A percentile compares a stretch with the other conserved stretches of the same genome.
Evolutionary conservation across 176 grass and related monocot genomes (phyloP).

Genomic region (Avena insularis): DNA sequence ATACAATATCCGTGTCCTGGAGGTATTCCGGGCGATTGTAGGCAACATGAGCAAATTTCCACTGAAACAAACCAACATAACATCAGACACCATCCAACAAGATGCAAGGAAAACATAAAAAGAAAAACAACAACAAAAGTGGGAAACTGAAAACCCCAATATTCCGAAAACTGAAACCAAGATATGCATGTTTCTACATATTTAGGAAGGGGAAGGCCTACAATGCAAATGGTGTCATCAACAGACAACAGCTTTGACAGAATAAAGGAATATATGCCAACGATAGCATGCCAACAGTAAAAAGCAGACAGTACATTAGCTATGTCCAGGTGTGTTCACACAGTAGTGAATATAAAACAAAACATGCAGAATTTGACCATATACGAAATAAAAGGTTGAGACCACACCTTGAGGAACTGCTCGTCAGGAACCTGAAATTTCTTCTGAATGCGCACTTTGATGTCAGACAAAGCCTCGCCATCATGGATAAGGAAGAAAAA

Average conservation of each 20-base stretch:
- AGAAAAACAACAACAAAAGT: background rate
- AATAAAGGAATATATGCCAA: background rate
- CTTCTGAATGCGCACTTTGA: conserved; percentile 76
- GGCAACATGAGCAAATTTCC: conserved; percentile 71
- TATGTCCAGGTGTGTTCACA: background rate
- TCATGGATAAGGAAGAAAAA: conserved; percentile 74
- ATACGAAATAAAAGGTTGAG: conserved; percentile 3
- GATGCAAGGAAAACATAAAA: background rate
- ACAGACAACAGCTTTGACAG: background rate
- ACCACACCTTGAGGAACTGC: conserved; percentile 59
- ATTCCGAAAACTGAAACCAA: conserved; percentile 15
- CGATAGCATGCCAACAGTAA: background rate
- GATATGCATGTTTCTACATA: background rate
- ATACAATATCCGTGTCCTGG: conserved; percentile 71
- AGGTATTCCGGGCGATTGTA: conserved; percentile 63
- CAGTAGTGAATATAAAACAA: background rate
- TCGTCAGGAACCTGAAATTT: conserved; percentile 78
- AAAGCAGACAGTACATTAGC: background rate
- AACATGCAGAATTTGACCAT: conserved; percentile 18
- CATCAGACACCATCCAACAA: conserved; percentile 32
- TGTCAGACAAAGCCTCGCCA: conserved; percentile 60
- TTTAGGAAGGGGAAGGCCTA: background rate
- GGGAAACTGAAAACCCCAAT: background rate
- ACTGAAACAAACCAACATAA: conserved; percentile 53
- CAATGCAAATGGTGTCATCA: background rate